These are phyloP conservation scores for Didymella glomerata DNA, from an alignment of 2,329 filamentous ascomycete species.

Conservation along the genomic window DNA sequence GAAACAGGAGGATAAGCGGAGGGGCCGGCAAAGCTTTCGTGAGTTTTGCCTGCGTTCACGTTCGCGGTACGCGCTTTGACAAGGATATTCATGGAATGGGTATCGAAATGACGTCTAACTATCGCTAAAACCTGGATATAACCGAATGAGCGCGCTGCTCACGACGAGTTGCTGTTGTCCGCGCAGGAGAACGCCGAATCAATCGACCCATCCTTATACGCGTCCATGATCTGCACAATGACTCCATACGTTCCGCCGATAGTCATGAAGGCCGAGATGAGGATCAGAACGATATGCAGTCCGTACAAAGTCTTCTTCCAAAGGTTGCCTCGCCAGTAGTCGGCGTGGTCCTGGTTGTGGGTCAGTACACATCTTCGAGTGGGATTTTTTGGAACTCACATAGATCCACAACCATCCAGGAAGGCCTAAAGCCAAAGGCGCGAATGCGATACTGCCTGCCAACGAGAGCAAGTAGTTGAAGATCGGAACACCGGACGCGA, in stretches of 20 bases:
- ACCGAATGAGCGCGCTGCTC: neutral
- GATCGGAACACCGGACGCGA: conserved; percentile 64
- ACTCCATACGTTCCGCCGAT: conserved; percentile 61
- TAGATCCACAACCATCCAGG: conserved; percentile 62
- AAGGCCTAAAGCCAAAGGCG: conserved; percentile 59
- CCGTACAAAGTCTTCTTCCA: conserved; percentile 51
- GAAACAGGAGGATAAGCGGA: neutral
- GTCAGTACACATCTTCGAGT: too few relatives aligned
- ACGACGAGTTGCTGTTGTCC: conserved; percentile 44
- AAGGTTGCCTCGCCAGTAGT: conserved; percentile 42
- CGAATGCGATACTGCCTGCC: conserved; percentile 61
- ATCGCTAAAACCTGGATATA: neutral
- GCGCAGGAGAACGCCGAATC: conserved; percentile 47
- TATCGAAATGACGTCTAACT: neutral
- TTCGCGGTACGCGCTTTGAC: neutral
- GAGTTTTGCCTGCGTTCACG: neutral
- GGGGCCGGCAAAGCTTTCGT: neutral
- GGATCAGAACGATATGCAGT: conserved; percentile 55
- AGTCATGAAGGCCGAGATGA: conserved; percentile 58
- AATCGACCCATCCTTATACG: conserved; percentile 59
- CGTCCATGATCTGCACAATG: conserved; percentile 61
- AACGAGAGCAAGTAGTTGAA: conserved; percentile 63
- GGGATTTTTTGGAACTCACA: too few relatives aligned
- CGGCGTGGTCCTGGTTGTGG: too few relatives aligned
- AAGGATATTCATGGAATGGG: neutral